phyloP scores from a whole-genome alignment of 2,329 filamentous ascomycete genomes.

The Dryadomyces quercus-mongolicae region DNA sequence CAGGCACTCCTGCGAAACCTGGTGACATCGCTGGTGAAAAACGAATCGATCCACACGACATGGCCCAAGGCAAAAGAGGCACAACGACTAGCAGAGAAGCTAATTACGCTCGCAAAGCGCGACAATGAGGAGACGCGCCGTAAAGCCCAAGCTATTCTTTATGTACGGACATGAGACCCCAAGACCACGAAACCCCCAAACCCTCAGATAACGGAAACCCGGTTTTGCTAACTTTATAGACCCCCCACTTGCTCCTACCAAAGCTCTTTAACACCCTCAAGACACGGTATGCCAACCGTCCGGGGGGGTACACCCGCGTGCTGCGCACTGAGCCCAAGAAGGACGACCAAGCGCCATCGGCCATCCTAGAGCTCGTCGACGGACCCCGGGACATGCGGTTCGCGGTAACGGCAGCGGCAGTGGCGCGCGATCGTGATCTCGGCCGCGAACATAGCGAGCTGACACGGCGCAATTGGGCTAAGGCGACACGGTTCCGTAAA shows the following conservation, averaged over 20 bases:
- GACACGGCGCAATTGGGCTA: slow-evolving; percentile 66
- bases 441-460: slow-evolving; percentile 53
- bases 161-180: slow-evolving; percentile 38
- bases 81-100: slow-evolving; percentile 82
- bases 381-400: slow-evolving; percentile 90
- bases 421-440: slow-evolving; percentile 51
- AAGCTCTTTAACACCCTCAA: slow-evolving; percentile 82
- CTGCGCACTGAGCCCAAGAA: slow-evolving; percentile 78
- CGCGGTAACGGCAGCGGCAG: slow-evolving; percentile 77
- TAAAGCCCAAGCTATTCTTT: slow-evolving; percentile 72
- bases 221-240: slow-evolving; percentile 30
- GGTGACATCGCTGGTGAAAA: slow-evolving; percentile 84
- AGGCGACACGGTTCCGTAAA: slow-evolving; percentile 66
- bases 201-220: background rate
- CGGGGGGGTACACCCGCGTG: slow-evolving; percentile 90
- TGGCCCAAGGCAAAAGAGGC: slow-evolving; percentile 97
- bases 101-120: slow-evolving; percentile 88
- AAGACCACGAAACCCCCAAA: background rate
- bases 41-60: slow-evolving; percentile 90
- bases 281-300: slow-evolving; percentile 63
- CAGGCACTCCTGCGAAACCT: slow-evolving; percentile 90
- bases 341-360: slow-evolving; percentile 74
- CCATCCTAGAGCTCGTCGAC: slow-evolving; percentile 91
- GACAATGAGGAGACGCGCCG: slow-evolving; percentile 72
- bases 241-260: slow-evolving; percentile 56